Base-by-base conservation (phyloP, 129 eudicot species). In the Flaveria ramosissima region DNA sequence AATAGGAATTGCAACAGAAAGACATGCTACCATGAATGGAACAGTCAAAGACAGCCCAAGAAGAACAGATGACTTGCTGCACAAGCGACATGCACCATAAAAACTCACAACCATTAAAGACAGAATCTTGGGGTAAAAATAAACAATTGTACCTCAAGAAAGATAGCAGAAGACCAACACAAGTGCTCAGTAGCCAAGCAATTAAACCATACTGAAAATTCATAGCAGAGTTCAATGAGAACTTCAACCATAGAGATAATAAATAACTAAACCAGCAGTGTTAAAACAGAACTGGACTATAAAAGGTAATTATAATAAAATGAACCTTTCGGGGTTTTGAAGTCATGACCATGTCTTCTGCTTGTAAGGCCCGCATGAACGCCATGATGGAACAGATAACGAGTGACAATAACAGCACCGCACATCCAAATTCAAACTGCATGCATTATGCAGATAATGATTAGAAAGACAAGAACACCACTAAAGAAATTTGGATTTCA, bases 61-160 rank as follows among this genome's bases (percentile, higher is more conserved):
- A 84, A 94, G 98, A 79, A 94, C 91, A 19, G 98, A 94, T 10
- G 98, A 94, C 78, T 94, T 94, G 90, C 98, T 94, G 96, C 86
- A 88, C 23, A 72, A 42, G 61, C 36, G 65, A 15, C 30, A 3
- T 24, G 78, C 20, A 59, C 47, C 13, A n/a, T 20, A 26, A 47
- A 59, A 59, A 23, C 65, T 59, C 16, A 59, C 19, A 15, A 62
- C 10, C 19, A 20, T 42, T 45, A 39, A 41, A 74, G 39, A 15
- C 71, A 3, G 27, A 50, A 27, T 47, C 4, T 4, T 57, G 19
- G 32, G 65, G 36, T 10, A 21, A 20, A 72, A 15, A 24, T 7
- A 75, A 60, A 3, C 65, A 9, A 48, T 8, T 50, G 39, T 89
- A 93, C 97, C 98, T 93, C 84, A 91, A 86, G 76, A 93, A 93